phyloP scores from a whole-genome alignment of 2,329 filamentous ascomycete genomes.

The Escovopsis sp. region DNA sequence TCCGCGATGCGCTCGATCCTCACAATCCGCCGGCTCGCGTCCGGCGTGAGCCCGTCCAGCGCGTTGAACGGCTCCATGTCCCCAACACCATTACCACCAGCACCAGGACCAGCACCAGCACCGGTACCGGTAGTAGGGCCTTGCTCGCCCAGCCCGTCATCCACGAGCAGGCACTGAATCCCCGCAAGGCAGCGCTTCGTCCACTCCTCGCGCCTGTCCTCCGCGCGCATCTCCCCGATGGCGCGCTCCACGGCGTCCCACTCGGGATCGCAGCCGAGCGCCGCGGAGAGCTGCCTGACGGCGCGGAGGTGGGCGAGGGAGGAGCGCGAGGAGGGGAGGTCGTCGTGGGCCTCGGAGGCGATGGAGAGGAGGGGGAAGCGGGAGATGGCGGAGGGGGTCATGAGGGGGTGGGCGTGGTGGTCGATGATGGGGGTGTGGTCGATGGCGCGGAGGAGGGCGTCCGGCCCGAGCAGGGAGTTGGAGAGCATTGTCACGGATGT shows the following conservation, averaged over 20 bases:
- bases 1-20: conserved; percentile 61
- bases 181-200: conserved; percentile 50
- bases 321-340: conserved; percentile 44
- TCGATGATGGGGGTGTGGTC: conserved; percentile 50
- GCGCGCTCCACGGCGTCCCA: conserved; percentile 39
- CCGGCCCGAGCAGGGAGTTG: neutral
- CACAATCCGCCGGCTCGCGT: conserved; percentile 56
- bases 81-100: no score
- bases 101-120: no score
- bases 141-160: conserved; percentile 52
- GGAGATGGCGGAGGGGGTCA: conserved; percentile 33
- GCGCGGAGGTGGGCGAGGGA: conserved; percentile 57
- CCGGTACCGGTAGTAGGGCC: no score
- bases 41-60: conserved; percentile 50
- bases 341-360: conserved; percentile 57
- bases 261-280: conserved; percentile 48
- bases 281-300: conserved; percentile 47
- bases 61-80: conserved; percentile 39
- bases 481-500: no score
- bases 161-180: conserved; percentile 61
- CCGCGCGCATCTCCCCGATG: conserved; percentile 23
- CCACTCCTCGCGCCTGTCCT: conserved; percentile 37
- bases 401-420: conserved; percentile 56
- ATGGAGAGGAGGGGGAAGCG: conserved; percentile 41
- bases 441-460: conserved; percentile 23